Conservation (phyloP, 129 eudicot species). For the Pittosporum tobira region DNA sequence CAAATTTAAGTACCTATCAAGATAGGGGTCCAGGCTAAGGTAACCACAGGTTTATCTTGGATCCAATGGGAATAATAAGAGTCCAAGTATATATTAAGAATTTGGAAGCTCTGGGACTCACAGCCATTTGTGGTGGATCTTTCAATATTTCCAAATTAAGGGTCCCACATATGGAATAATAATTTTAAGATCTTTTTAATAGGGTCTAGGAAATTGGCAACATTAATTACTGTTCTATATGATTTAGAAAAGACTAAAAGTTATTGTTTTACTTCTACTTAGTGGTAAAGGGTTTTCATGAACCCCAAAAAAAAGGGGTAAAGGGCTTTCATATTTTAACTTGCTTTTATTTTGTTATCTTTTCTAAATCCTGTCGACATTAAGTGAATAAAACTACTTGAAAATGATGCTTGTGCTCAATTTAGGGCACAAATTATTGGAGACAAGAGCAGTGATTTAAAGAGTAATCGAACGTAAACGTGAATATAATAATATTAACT, state of each 20-base stretch:
- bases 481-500: too few species aligned
- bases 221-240: too few species aligned
- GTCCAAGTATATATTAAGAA: neutral
- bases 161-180: neutral
- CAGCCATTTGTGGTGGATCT: neutral
- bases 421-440: too few species aligned
- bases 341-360: neutral
- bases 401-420: too few species aligned
- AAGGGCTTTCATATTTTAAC: neutral
- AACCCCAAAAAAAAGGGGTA: too few species aligned
- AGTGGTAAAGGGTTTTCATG: neutral
- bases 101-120: too few species aligned
- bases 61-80: neutral
- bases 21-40: neutral
- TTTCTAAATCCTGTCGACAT: neutral
- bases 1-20: neutral
- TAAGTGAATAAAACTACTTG: too few species aligned
- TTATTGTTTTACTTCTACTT: too few species aligned
- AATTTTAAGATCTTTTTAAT: neutral
- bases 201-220: neutral
- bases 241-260: too few species aligned
- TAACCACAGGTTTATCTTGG: neutral
- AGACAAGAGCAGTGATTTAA: too few species aligned
- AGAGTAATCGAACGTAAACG: too few species aligned
- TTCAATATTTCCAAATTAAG: neutral